Conservation (phyloP, 2,329 filamentous ascomycete species). For the Aspergillus fructus region DNA sequence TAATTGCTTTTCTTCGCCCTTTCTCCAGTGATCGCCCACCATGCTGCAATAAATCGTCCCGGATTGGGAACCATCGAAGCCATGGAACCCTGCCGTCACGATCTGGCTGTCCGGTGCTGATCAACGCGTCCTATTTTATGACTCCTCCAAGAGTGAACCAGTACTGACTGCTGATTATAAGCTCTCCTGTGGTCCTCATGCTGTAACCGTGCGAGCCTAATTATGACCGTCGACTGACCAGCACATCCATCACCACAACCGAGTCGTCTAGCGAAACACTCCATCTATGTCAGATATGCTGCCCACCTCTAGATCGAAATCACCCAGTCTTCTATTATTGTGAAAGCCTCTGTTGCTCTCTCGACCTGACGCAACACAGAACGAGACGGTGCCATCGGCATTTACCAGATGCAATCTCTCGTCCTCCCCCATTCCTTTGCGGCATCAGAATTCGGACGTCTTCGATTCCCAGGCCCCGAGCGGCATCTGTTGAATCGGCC, state of each 20-base stretch:
- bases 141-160: constrained; percentile 38
- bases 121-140: constrained; percentile 37
- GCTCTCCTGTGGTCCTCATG: constrained; percentile 30
- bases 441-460: constrained; percentile 37
- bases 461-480: constrained; percentile 35
- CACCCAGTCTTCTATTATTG: constrained; percentile 23
- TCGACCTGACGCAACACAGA: neutral
- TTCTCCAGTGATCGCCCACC: constrained; percentile 37
- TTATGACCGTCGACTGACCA: constrained; percentile 28
- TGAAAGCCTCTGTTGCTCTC: constrained; percentile 15
- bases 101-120: constrained; percentile 35
- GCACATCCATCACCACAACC: constrained; percentile 17
- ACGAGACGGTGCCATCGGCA: constrained; percentile 8
- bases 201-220: constrained; percentile 18
- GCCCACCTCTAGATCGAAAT: constrained; percentile 18
- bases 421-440: constrained; percentile 40
- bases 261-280: constrained; percentile 11
- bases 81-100: constrained; percentile 39
- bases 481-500: constrained; percentile 34
- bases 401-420: constrained; percentile 42
- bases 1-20: constrained; percentile 19
- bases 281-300: constrained; percentile 30
- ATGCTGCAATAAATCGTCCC: constrained; percentile 38
- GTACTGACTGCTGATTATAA: constrained; percentile 32
- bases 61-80: constrained; percentile 34